A percentile compares a stretch with the other conserved stretches of the same genome.
These are phyloP conservation scores for Anthracocystis walkeri DNA, from an alignment of 1,284 basidiomycete species.

Conservation along the genomic window DNA sequence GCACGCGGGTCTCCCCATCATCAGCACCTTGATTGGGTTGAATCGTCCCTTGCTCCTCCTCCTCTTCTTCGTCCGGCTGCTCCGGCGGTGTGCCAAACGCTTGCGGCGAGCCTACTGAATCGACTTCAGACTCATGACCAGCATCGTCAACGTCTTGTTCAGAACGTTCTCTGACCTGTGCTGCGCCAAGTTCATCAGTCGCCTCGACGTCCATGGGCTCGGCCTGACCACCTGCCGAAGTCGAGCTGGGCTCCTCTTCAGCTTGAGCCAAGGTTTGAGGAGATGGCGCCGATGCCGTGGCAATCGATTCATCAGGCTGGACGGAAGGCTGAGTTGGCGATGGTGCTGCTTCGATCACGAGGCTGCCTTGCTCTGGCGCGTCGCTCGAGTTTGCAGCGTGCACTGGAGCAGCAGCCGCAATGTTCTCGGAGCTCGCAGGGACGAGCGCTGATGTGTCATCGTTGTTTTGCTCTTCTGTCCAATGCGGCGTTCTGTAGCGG, in stretches of 20 bases:
- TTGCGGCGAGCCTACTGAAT: conserved; percentile 26
- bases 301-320: not conserved
- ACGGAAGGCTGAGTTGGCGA: not conserved
- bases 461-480: not conserved
- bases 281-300: not conserved
- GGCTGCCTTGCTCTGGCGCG: not conserved
- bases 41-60: not conserved
- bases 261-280: not conserved
- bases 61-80: conserved; percentile 9
- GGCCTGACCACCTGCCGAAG: not conserved
- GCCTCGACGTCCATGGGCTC: not conserved
- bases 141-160: not conserved
- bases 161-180: not conserved
- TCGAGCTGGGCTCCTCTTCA: not conserved
- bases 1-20: not conserved
- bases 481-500: not conserved
- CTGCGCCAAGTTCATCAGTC: not conserved
- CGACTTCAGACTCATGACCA: not conserved
- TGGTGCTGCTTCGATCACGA: not conserved
- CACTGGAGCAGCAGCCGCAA: not conserved
- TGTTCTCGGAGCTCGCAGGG: not conserved
- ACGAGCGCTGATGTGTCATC: not conserved
- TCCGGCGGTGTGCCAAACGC: conserved; percentile 30
- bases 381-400: not conserved
- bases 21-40: not conserved